Evolutionary conservation across 768 basidiomycete species (phyloP), one percentile per base, ranked within the genome.

Genomic region (Trichaptum fuscoviolaceum): DNA sequence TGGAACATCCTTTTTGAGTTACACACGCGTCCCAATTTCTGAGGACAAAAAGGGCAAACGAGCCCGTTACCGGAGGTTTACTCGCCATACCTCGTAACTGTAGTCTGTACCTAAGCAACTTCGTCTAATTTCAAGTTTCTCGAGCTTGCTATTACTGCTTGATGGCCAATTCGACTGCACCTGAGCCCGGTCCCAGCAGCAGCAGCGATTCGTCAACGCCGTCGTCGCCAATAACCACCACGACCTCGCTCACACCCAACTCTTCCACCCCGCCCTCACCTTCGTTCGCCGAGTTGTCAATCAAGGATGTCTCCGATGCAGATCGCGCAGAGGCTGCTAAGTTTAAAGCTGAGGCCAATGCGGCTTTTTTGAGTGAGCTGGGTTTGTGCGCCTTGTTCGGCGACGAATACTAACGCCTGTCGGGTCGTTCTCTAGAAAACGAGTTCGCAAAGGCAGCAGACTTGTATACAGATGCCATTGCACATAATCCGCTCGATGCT

Each of bases 271-370:
- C 76, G n/a, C 69, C 87, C 26, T 89, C 90, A 18, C 87, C 90
- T 3, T 79, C 85, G 66, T 74, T 89, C 23, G 77, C 82, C 59
- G 78, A 81, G 5, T 77, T 90, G 34, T 79, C 74, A 27, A 72
- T 90, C 59, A 77, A 76, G 67, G 83, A 85, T 30, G 83, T 94
- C 63, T 86, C 92, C 0, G 89, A 91, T 42, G 83, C 88, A 67
- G 90, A 92, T 70, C 87, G 80, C 72, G 82, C 82, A 36, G 83
- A 85, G 71, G 93, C 95, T 1, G 77, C 83, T 7, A 81, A 82
- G 70, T 75, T 97, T 66, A 99, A 99, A 77, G 85, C 81, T 7
- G 83, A 90, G 68, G 97, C 96, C 10, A 99, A 99, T 80, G 88
- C 88, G 72, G 91, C 93, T 4, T 99, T 98, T 72, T 77, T 81